phyloP scores from a whole-genome alignment of 2,329 filamentous ascomycete genomes.

The Pyricularia pennisetigena region DNA sequence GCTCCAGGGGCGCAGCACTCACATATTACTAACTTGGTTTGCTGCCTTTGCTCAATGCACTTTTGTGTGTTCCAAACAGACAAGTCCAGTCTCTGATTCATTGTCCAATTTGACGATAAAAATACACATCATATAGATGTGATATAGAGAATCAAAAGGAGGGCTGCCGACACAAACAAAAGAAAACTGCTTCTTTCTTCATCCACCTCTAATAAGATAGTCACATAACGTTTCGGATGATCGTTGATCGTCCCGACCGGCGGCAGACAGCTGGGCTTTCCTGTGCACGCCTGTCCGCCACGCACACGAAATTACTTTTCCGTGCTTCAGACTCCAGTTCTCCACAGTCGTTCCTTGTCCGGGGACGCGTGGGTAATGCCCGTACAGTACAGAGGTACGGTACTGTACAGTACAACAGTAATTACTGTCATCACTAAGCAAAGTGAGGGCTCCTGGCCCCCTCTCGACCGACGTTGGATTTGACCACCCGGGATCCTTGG shows the following conservation, averaged over 20 bases:
- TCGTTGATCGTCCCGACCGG: background rate
- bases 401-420: no score
- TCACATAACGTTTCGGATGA: background rate
- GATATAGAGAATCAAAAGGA: background rate
- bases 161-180: background rate
- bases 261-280: background rate
- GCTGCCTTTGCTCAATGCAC: background rate
- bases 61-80: background rate
- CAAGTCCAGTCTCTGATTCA: background rate
- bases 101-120: background rate
- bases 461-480: background rate
- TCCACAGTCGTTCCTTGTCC: background rate
- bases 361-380: background rate
- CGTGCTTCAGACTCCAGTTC: background rate
- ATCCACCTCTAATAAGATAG: background rate
- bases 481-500: background rate
- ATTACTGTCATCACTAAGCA: background rate
- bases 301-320: background rate
- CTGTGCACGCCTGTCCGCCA: background rate
- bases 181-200: background rate
- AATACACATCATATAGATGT: no score
- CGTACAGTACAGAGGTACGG: no score
- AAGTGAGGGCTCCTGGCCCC: background rate
- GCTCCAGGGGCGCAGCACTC: background rate
- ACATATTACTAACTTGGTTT: no score